Conservation (phyloP, 78 protist genomes). For the Isochrysis galbana region DNA sequence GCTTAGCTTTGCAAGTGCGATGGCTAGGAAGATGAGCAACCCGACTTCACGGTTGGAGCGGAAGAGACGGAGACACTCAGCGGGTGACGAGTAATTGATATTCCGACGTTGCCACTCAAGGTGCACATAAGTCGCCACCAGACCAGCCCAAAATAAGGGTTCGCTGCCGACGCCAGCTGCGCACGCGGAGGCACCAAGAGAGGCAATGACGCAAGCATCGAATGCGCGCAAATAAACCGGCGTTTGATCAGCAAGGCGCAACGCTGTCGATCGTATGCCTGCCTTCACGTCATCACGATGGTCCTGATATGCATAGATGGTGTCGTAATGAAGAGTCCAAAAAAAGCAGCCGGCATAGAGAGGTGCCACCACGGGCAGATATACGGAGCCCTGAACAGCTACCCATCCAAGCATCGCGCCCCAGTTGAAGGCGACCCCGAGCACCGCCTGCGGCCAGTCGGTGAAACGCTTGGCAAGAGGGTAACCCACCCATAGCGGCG, state of each 20-base stretch:
- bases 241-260: constrained; percentile 31
- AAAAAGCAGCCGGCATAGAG: constrained; percentile 56
- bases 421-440: constrained; percentile 91
- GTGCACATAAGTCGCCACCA: constrained; percentile 45
- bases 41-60: constrained; percentile 13
- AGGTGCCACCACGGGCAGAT: constrained; percentile 20
- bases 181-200: constrained; percentile 37
- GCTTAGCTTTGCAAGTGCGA: background rate
- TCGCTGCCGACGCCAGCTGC: background rate
- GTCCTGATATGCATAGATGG: constrained; percentile 91
- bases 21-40: background rate
- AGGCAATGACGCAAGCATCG: background rate
- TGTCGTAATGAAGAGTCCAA: constrained; percentile 89
- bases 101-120: constrained; percentile 71
- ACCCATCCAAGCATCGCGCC: constrained; percentile 82
- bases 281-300: constrained; percentile 76
- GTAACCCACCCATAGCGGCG: constrained; percentile 77
- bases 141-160: background rate
- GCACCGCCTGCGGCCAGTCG: constrained; percentile 71
- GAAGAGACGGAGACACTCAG: constrained; percentile 27
- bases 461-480: constrained; percentile 87
- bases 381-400: constrained; percentile 63
- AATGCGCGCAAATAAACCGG: background rate
- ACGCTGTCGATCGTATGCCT: constrained; percentile 88
- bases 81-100: constrained; percentile 49